phyloP scores from a whole-genome alignment of 495 filamentous ascomycete species.

The Tuber brumale region DNA sequence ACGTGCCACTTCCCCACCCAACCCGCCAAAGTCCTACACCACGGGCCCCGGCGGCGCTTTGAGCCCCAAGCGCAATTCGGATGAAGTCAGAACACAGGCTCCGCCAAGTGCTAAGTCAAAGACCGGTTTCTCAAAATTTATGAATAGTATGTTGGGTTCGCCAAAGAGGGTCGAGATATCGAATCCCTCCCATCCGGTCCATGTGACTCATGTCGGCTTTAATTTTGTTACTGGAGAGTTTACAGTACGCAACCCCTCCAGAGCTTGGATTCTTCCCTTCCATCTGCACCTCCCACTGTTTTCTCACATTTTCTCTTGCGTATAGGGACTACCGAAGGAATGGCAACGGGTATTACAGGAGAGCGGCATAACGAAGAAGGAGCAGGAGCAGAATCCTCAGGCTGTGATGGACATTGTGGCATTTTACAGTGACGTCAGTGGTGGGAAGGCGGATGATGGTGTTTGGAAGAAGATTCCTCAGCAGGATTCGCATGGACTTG shows the following conservation, averaged over 20 bases:
- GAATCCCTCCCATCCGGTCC: slow-evolving; percentile 90
- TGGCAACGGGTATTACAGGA: slow-evolving; percentile 94
- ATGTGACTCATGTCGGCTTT: slow-evolving; percentile 96
- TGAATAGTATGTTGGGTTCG: slow-evolving; percentile 86
- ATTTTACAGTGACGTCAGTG: slow-evolving; percentile 90
- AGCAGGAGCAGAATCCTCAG: slow-evolving; percentile 91
- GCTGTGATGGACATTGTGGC: slow-evolving; percentile 89
- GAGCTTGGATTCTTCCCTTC: slow-evolving; percentile 20
- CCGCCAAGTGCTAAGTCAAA: slow-evolving; percentile 59
- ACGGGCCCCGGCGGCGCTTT: slow-evolving; percentile 41
- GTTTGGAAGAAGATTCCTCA: slow-evolving; percentile 94
- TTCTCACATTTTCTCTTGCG: slow-evolving; percentile 25
- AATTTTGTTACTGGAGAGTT: slow-evolving; percentile 96
- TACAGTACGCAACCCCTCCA: slow-evolving; percentile 57
- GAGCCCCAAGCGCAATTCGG: slow-evolving; percentile 73
- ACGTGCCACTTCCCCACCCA: slow-evolving; percentile 54
- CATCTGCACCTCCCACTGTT: slow-evolving; percentile 37
- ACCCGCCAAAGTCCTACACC: slow-evolving; percentile 47
- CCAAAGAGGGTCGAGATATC: slow-evolving; percentile 89
- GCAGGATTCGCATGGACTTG: slow-evolving; percentile 36
- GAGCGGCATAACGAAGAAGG: slow-evolving; percentile 91
- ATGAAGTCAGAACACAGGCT: slow-evolving; percentile 62
- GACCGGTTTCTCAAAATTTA: slow-evolving; percentile 86
- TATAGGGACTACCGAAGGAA: slow-evolving; percentile 86
- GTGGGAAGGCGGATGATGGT: slow-evolving; percentile 70